Conservation (phyloP, 106 monocot genomes). For the Xerophyta viscosa region DNA sequence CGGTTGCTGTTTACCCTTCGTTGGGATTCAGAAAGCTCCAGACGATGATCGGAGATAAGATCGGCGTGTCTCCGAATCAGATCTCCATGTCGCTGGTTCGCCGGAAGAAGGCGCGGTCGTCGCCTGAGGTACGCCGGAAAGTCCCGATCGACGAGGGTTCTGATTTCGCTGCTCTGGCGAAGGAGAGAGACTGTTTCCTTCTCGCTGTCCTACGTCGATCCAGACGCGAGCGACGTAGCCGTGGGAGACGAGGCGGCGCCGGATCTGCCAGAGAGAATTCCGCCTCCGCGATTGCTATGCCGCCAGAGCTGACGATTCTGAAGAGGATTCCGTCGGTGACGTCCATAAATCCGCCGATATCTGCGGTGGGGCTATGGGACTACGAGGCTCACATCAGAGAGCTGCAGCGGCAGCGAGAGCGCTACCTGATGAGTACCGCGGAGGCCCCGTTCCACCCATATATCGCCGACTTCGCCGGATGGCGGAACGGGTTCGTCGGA, state of each 20-base stretch:
- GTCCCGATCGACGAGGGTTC: conserved; percentile 34
- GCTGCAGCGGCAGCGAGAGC: conserved; percentile 32
- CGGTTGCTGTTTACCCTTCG: conserved; percentile 12
- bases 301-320: conserved; percentile 38
- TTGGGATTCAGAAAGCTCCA: conserved; percentile 25
- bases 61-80: conserved; percentile 34
- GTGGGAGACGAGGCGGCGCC: neutral
- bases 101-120: conserved; percentile 19
- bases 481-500: neutral
- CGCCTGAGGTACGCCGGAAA: conserved; percentile 20
- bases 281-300: too few species aligned
- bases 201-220: conserved; percentile 18
- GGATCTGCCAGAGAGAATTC: conserved; percentile 1
- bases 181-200: conserved; percentile 38
- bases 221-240: conserved; percentile 7
- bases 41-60: conserved; percentile 16
- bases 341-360: neutral
- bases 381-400: conserved; percentile 26
- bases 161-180: conserved; percentile 25
- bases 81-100: conserved; percentile 37
- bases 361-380: conserved; percentile 15
- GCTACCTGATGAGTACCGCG: conserved; percentile 13
- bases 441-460: conserved; percentile 3
- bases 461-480: neutral
- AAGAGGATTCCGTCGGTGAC: conserved; percentile 10